Base-by-base conservation (phyloP, 805 yeast genomes). In the Yarrowia alimentaria region DNA sequence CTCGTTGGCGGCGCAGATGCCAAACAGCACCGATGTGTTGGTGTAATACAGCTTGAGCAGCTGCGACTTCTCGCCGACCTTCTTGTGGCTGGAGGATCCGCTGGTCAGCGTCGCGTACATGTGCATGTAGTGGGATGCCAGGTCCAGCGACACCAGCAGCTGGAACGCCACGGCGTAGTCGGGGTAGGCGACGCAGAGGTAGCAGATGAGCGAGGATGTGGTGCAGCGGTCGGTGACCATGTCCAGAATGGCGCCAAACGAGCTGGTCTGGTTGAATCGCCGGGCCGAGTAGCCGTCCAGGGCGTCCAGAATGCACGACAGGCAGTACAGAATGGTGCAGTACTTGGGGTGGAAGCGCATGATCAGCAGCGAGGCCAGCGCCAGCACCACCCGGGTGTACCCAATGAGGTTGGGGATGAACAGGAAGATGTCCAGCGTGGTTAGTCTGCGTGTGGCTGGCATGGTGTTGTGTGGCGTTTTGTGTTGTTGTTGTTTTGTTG, bases 151-250 rank as follows among this genome's bases (percentile, higher is more conserved):
- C 45, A 90, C 81, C 59, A 93, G 73, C 19, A 86, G 59, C 70
- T 93, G 99, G 81, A 91, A 90, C 7, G 80, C 57, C 10, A 85
- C 68, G 47, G 78, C 74, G 68, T 73, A 84, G 24, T 67, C 60
- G 6, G 97, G 97, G 62, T 86, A 91, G 38, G 85, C 71, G 28
- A 85, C 81, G 58, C 93, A 79, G 53, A 93, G 73, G 66, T 78
- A 93, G 65, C 95, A 89, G 58, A 93, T 81, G 61, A 93, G 75
- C n/a, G 96, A 84, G 11, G 95, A 79, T 0, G 99, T 93, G 11
- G 99, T 90, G 65, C 97, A 93, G 63, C 99, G 77, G 66, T 93
- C 99, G 14, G 99, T 91, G 24, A 93, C 97, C 99, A 93, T 93
- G 68, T 93, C 99, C 60, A 93, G 76, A 16, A 94, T 95, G 14